Percentiles rank a stretch among this genome's conserved stretches.
These are phyloP conservation scores for Calocybe gambosa DNA, from an alignment of 1,284 basidiomycete species.

Conservation along the genomic window DNA sequence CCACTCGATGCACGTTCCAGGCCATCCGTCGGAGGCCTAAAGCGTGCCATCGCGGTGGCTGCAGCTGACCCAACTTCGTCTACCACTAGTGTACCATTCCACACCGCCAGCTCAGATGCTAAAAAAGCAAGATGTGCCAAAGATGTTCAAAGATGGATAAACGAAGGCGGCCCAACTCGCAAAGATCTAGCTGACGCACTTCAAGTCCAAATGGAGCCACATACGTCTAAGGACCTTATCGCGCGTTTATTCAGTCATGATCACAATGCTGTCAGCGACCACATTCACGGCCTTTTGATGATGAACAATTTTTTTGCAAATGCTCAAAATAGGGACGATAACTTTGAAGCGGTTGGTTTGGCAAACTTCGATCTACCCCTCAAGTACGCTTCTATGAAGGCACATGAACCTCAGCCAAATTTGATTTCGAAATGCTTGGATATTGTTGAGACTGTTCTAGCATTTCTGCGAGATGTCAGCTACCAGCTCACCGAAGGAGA, in stretches of 20 bases:
- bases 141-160: constrained; percentile 78
- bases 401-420: constrained; percentile 92
- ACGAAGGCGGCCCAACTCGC: constrained; percentile 74
- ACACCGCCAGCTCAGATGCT: constrained; percentile 63
- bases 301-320: constrained; percentile 73
- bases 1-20: constrained; percentile 49
- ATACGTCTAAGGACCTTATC: constrained; percentile 74
- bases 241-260: constrained; percentile 89
- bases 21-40: constrained; percentile 36
- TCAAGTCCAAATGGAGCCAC: constrained; percentile 87
- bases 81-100: constrained; percentile 52
- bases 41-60: constrained; percentile 40
- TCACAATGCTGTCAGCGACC: constrained; percentile 93
- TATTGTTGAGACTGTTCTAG: constrained; percentile 74
- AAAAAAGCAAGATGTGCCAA: constrained; percentile 74
- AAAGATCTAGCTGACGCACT: constrained; percentile 87
- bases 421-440: constrained; percentile 88
- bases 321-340: constrained; percentile 54
- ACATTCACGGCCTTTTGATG: constrained; percentile 69
- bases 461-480: constrained; percentile 64
- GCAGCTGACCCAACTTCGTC: constrained; percentile 27
- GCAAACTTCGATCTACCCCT: constrained; percentile 91
- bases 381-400: constrained; percentile 91
- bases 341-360: constrained; percentile 63
- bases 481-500: constrained; percentile 88